Percentiles rank a stretch among this genome's conserved stretches.
Conservation (phyloP, 148 eudicot genomes). For the Vaccinium myrtillus region DNA sequence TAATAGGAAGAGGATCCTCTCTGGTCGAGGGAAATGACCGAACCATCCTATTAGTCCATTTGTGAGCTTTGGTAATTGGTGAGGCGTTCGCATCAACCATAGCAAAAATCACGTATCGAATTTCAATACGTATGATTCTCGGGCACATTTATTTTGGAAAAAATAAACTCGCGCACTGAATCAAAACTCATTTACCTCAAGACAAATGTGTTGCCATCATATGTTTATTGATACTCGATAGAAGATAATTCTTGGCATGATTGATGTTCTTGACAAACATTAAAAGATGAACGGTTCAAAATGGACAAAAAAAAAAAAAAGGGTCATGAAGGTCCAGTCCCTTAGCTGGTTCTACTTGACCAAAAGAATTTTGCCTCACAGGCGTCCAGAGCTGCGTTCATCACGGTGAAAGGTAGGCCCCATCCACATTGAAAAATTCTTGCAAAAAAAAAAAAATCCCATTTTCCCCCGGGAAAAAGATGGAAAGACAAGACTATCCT, state of each 20-base stretch:
- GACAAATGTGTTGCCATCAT: neutral
- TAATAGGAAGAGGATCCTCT: neutral
- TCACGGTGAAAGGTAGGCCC: neutral
- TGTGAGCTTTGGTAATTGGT: neutral
- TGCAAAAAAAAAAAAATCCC: neutral
- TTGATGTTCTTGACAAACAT: neutral
- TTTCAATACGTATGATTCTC: neutral
- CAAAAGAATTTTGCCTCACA: no score
- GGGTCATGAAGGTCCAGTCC: no score
- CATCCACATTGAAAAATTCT: neutral
- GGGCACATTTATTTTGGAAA: neutral
- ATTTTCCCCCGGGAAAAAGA: neutral
- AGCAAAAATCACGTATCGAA: neutral
- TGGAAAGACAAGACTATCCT: neutral
- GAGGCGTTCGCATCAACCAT: neutral
- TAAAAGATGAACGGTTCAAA: neutral
- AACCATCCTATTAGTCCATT: neutral
- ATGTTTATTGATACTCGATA: neutral
- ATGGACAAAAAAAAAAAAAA: no score
- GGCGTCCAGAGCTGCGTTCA: neutral
- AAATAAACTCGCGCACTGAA: neutral
- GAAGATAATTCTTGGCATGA: neutral
- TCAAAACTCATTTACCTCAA: neutral
- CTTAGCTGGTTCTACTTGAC: no score
- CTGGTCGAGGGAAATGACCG: neutral